These are phyloP conservation scores for Lonicera japonica DNA, from an alignment of 129 eudicot species.

Conservation along the genomic window DNA sequence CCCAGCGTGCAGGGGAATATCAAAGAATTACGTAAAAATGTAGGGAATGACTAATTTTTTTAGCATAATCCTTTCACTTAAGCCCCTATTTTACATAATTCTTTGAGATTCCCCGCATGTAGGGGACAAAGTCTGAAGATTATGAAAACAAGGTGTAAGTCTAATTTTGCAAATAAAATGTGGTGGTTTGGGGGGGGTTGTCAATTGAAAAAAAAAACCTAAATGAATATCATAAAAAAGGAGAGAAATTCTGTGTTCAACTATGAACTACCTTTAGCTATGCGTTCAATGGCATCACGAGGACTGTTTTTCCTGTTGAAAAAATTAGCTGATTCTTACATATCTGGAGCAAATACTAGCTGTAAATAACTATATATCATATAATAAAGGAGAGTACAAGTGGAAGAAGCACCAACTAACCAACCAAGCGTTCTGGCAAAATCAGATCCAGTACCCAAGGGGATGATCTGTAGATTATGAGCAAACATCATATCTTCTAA, in stretches of 20 bases:
- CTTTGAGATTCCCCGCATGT: not conserved
- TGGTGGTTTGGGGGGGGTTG: not conserved
- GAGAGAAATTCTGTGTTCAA: too few species aligned
- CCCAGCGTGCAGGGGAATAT: too few species aligned
- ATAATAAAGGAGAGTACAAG: constrained; percentile 9
- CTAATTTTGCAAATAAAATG: not conserved
- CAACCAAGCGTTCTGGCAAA: constrained; percentile 94
- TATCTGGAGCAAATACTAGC: constrained; percentile 9
- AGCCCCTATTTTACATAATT: too few species aligned
- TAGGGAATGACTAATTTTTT: too few species aligned
- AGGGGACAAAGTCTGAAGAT: not conserved
- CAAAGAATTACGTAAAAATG: too few species aligned
- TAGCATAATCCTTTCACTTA: too few species aligned
- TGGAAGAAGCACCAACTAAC: constrained; percentile 37
- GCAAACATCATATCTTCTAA: constrained; percentile 1
- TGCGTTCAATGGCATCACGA: constrained; percentile 80
- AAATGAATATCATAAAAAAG: not conserved
- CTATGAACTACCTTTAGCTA: constrained; percentile 96
- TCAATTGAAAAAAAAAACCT: not conserved
- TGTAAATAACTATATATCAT: constrained; percentile 12
- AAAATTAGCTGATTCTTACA: constrained; percentile 3
- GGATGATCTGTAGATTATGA: constrained; percentile 68
- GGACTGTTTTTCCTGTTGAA: constrained; percentile 74
- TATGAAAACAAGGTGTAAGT: not conserved
- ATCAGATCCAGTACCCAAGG: constrained; percentile 96